A percentile compares a stretch with the other conserved stretches of the same genome.
These are phyloP conservation scores for Phytophthora pistaciae DNA, from an alignment of 352 stramenopile genomes.

Conservation along the genomic window DNA sequence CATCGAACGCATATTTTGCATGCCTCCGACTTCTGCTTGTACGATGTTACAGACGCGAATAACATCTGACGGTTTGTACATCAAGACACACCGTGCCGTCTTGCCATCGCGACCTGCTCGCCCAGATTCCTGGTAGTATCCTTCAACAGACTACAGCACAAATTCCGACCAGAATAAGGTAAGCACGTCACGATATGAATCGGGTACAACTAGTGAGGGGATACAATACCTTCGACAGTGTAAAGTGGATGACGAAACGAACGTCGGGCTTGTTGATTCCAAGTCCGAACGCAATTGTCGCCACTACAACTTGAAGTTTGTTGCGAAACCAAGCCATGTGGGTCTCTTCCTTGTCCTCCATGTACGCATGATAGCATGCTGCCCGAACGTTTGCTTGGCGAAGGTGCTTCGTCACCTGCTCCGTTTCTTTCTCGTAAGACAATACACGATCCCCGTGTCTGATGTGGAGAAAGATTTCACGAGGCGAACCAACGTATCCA, in stretches of 20 bases:
- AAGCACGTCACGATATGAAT: background rate
- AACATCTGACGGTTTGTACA: conserved; percentile 87
- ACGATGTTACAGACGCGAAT: conserved; percentile 76
- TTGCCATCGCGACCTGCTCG: conserved; percentile 95
- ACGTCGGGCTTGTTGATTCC: conserved; percentile 96
- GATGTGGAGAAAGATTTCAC: conserved; percentile 67
- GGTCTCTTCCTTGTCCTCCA: conserved; percentile 75
- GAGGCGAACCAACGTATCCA: conserved; percentile 78
- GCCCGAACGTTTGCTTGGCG: conserved; percentile 76
- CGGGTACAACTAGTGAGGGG: background rate
- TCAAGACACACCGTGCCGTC: conserved; percentile 85
- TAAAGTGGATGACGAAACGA: conserved; percentile 93
- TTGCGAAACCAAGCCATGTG: conserved; percentile 66
- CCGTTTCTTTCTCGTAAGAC: conserved; percentile 91
- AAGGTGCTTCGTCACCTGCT: conserved; percentile 87
- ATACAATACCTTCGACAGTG: conserved; percentile 72
- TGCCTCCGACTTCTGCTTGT: conserved; percentile 65
- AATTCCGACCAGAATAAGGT: background rate
- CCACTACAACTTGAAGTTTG: conserved; percentile 89
- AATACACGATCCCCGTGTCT: conserved; percentile 94
- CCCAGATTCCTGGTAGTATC: conserved; percentile 98
- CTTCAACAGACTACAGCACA: conserved; percentile 90
- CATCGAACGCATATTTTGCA: conserved; percentile 72
- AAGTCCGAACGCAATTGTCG: conserved; percentile 95
- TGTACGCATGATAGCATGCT: conserved; percentile 90